Percentiles rank a stretch among this genome's conserved stretches.
phyloP scores from a whole-genome alignment of 257 asterid genomes.

The Lantana camara region DNA sequence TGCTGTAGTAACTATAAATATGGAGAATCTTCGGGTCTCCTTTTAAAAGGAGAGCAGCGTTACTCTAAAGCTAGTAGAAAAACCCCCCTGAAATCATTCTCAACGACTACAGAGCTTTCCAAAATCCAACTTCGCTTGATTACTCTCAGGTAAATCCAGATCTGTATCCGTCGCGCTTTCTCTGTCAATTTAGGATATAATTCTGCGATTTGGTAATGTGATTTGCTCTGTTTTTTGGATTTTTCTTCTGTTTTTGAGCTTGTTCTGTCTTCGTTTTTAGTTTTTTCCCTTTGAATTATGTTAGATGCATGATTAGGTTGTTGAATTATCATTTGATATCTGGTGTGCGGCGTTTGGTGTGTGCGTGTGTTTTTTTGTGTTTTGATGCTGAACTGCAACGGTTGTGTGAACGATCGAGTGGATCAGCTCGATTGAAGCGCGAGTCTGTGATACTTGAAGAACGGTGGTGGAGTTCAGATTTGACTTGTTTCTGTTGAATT shows the following conservation, averaged over 20 bases:
- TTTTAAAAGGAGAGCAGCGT: constrained; percentile 20
- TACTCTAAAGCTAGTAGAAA: constrained; percentile 22
- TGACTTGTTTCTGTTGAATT: not conserved
- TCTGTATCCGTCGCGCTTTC: constrained; percentile 18
- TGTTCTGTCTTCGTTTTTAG: not conserved
- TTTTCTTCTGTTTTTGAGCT: too few species aligned
- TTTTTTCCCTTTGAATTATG: not conserved
- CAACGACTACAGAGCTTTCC: not conserved
- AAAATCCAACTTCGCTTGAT: not conserved
- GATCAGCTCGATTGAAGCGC: constrained; percentile 8
- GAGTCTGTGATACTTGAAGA: constrained; percentile 16
- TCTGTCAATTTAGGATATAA: constrained; percentile 8
- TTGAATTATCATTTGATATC: constrained; percentile 18
- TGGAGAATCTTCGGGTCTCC: not conserved
- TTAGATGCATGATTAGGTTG: constrained; percentile 22
- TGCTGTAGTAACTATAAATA: not conserved
- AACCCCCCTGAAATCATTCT: not conserved
- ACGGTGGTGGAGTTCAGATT: not conserved
- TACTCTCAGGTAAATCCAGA: constrained; percentile 27
- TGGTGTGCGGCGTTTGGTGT: not conserved
- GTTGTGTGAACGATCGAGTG: constrained; percentile 15
- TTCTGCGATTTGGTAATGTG: constrained; percentile 3
- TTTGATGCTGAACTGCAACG: not conserved
- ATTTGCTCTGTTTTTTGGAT: not conserved
- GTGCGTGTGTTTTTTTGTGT: not conserved